Percentiles rank a stretch among this genome's conserved stretches.
Conservation (phyloP, 2,329 filamentous ascomycete genomes). For the Talaromyces sp. region DNA sequence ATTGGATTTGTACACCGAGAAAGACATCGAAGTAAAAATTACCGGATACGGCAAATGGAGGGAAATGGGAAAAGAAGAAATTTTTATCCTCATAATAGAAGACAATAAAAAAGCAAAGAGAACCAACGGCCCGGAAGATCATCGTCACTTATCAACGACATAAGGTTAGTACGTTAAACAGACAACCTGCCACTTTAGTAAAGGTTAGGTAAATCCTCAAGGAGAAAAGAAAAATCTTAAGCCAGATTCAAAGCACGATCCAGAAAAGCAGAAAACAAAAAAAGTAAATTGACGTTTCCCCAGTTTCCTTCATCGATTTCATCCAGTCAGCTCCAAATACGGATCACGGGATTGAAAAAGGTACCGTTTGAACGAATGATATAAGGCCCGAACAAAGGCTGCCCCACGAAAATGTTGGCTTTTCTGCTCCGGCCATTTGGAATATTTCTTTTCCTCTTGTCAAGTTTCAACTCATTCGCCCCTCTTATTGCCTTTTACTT, state of each 20-base stretch:
- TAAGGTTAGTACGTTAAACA: not conserved
- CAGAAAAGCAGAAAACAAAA: not conserved
- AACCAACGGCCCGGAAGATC: slow-evolving; percentile 15
- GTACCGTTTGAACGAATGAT: slow-evolving; percentile 3
- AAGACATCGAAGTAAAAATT: not conserved
- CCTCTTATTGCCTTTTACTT: not conserved
- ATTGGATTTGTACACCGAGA: not conserved
- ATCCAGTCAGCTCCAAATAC: slow-evolving; percentile 11
- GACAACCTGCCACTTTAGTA: not conserved
- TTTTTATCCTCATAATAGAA: not conserved
- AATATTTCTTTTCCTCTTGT: not conserved
- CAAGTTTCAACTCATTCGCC: not conserved
- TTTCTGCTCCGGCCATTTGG: not conserved
- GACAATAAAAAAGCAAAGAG: not conserved
- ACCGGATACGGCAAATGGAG: not conserved
- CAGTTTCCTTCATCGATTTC: not conserved
- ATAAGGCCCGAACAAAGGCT: slow-evolving; percentile 14
- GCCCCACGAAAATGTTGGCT: not conserved
- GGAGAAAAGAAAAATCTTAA: not conserved
- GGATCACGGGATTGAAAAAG: slow-evolving; percentile 9
- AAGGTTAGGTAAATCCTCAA: not conserved
- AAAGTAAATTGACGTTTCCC: not conserved
- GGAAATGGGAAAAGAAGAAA: not conserved
- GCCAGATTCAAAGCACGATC: not conserved
- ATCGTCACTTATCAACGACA: not conserved